Evolutionary conservation across 2,329 filamentous ascomycete species (phyloP).

Genomic region (Alternaria angustiovoidea): DNA sequence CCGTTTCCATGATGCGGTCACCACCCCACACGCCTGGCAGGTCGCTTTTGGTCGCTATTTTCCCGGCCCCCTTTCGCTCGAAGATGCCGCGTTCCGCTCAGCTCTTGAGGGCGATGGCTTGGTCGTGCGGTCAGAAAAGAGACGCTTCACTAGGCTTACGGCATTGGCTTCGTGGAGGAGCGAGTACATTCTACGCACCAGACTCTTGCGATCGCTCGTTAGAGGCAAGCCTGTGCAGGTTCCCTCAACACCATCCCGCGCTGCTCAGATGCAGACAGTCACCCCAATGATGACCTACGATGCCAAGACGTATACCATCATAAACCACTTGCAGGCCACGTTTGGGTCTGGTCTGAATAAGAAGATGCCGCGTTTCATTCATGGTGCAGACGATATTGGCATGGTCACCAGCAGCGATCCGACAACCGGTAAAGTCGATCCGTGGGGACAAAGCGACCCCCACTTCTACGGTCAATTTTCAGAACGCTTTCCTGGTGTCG

Average conservation of each 20-base stretch:
- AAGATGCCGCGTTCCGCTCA: slow-evolving; percentile 55
- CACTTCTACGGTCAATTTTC: slow-evolving; percentile 79
- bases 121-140: slow-evolving; percentile 72
- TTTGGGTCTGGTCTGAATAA: slow-evolving; percentile 74
- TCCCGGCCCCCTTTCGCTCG: slow-evolving; percentile 72
- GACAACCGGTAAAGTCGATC: slow-evolving; percentile 74
- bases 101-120: slow-evolving; percentile 48
- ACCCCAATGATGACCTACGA: slow-evolving; percentile 84
- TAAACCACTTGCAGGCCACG: slow-evolving; percentile 80
- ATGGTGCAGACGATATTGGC: slow-evolving; percentile 81
- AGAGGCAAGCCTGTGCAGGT: slow-evolving; percentile 78
- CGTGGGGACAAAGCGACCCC: slow-evolving; percentile 81
- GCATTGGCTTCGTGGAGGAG: slow-evolving; percentile 91
- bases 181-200: slow-evolving; percentile 89
- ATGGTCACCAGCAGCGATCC: slow-evolving; percentile 85
- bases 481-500: slow-evolving; percentile 76
- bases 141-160: slow-evolving; percentile 83
- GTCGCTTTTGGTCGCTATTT: slow-evolving; percentile 93
- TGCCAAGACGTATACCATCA: slow-evolving; percentile 79
- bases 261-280: slow-evolving; percentile 68
- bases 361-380: slow-evolving; percentile 79
- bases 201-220: slow-evolving; percentile 79
- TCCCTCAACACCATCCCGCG: slow-evolving; percentile 61
- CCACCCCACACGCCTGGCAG: slow-evolving; percentile 91
- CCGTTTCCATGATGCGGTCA: slow-evolving; percentile 85